Percentiles rank a stretch among this genome's conserved stretches.
Evolutionary conservation across 495 filamentous ascomycete genomes (phyloP).

Genomic region (Bryoglossum gracile): DNA sequence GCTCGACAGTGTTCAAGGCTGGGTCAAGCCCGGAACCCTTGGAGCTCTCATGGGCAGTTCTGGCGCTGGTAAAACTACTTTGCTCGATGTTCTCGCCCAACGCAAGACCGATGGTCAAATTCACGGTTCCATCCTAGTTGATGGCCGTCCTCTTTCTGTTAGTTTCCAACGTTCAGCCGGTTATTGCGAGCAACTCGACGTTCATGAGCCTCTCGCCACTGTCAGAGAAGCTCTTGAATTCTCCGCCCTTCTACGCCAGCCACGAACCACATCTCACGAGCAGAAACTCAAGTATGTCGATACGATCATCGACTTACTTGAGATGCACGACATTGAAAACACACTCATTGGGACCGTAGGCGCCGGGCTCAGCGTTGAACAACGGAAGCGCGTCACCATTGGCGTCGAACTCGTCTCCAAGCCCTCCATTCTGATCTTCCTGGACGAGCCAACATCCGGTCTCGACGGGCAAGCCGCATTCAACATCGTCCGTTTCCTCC

Average conservation of each 20-base stretch:
- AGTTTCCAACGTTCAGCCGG: slow-evolving; percentile 39
- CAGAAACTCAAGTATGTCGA: slow-evolving; percentile 86
- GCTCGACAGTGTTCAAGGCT: slow-evolving; percentile 66
- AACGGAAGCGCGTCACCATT: slow-evolving; percentile 77
- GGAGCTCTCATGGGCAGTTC: slow-evolving; percentile 68
- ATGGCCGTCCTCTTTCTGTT: slow-evolving; percentile 38
- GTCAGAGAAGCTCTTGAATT: slow-evolving; percentile 84
- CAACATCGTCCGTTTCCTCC: slow-evolving; percentile 56
- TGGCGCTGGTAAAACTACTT: slow-evolving; percentile 55
- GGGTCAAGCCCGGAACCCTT: slow-evolving; percentile 73
- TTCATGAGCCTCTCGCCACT: slow-evolving; percentile 49
- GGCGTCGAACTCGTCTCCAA: slow-evolving; percentile 63
- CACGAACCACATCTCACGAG: slow-evolving; percentile 53
- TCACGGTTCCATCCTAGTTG: slow-evolving; percentile 39
- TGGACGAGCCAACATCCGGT: slow-evolving; percentile 64
- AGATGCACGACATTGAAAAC: slow-evolving; percentile 84
- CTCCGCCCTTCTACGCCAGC: slow-evolving; percentile 76
- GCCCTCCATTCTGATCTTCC: slow-evolving; percentile 59
- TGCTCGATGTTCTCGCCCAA: slow-evolving; percentile 36
- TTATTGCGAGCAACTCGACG: slow-evolving; percentile 39
- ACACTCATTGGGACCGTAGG: slow-evolving; percentile 75
- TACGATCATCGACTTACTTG: slow-evolving; percentile 79
- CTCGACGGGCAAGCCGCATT: slow-evolving; percentile 59
- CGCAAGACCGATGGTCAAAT: slow-evolving; percentile 44
- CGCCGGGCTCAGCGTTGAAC: slow-evolving; percentile 88